Evolutionary conservation across 805 yeast genomes (phyloP).

Genomic region (Wickerhamomyces mucosus): DNA sequence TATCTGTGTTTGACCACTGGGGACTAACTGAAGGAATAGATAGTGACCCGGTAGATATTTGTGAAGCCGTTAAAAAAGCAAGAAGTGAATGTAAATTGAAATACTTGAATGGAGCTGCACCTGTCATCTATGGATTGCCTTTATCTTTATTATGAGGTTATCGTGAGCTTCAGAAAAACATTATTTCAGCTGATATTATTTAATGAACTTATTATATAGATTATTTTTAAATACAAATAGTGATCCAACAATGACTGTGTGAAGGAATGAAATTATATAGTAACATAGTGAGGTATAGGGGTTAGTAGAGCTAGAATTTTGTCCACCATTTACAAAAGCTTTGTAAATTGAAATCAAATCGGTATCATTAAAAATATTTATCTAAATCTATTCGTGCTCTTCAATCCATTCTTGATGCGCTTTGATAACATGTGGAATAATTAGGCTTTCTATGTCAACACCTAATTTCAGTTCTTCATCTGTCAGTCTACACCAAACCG

Average conservation of each 20-base stretch:
- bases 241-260: no score
- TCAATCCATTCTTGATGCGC: constrained; percentile 58
- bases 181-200: no score
- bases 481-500: constrained; percentile 41
- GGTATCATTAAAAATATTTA: no score
- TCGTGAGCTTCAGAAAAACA: no score
- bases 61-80: constrained; percentile 51
- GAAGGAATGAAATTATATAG: no score
- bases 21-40: constrained; percentile 35
- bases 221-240: no score
- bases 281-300: no score
- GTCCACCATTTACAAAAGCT: no score
- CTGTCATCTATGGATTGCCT: constrained; percentile 86
- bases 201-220: no score
- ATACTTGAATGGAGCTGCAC: constrained; percentile 87
- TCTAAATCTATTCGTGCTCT: constrained; percentile 6
- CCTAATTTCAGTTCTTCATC: constrained; percentile 29
- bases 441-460: constrained; percentile 66
- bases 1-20: constrained; percentile 52
- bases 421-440: constrained; percentile 67
- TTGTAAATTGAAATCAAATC: no score
- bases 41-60: constrained; percentile 24
- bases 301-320: no score
- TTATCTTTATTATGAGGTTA: no score
- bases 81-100: constrained; percentile 60